Conservation (phyloP, 371 early-diverging fungal genomes). For the Rhizopus delemar region DNA sequence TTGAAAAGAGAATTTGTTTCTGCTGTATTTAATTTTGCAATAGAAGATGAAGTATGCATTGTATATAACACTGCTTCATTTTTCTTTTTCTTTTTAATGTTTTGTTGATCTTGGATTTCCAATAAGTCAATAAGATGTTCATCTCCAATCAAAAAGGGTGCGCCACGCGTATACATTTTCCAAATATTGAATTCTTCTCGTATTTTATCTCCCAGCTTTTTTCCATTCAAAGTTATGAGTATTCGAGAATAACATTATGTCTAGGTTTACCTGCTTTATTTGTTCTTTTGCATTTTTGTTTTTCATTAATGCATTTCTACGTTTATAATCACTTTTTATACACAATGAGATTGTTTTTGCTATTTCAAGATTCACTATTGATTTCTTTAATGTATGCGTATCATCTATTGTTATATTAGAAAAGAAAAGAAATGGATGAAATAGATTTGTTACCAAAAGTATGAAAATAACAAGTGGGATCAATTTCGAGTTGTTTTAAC, state of each 20-base stretch:
- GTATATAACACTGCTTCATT: neutral
- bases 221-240: too few species aligned
- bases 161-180: conserved; percentile 28
- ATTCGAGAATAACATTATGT: too few species aligned
- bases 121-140: conserved; percentile 29
- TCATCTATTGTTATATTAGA: conserved; percentile 10
- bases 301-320: conserved; percentile 31
- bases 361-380: conserved; percentile 23
- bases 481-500: neutral
- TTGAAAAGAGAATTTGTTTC: conserved; percentile 37
- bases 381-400: conserved; percentile 17
- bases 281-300: conserved; percentile 31
- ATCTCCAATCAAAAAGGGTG: conserved; percentile 29
- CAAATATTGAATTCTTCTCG: conserved; percentile 33
- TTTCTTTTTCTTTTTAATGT: conserved; percentile 20
- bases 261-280: conserved; percentile 30
- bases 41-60: conserved; percentile 8
- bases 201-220: conserved; percentile 32
- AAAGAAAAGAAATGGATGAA: neutral
- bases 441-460: neutral
- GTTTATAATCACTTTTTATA: conserved; percentile 28
- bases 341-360: conserved; percentile 26
- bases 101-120: conserved; percentile 29
- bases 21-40: conserved; percentile 3
- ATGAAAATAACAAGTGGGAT: neutral